Evolutionary conservation across 2,329 filamentous ascomycete genomes (phyloP).

Genomic region (Colletotrichum nymphaeae): DNA sequence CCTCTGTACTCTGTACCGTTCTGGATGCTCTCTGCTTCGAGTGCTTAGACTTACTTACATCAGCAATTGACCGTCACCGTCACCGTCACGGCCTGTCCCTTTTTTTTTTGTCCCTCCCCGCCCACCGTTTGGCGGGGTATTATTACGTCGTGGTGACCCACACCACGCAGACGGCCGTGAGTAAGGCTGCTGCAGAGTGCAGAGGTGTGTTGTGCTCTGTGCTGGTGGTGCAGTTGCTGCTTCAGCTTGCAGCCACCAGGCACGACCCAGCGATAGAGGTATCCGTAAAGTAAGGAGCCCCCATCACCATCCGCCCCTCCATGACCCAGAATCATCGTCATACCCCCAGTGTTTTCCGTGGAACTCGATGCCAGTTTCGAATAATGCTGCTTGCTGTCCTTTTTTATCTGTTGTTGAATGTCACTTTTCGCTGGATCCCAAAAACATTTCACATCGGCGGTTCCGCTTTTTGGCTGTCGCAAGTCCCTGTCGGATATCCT

Average conservation of each 20-base stretch:
- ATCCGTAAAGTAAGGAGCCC: neutral
- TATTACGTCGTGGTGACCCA: neutral
- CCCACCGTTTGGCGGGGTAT: slow-evolving; percentile 21
- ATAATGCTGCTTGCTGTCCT: neutral
- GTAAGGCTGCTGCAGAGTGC: neutral
- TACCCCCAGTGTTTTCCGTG: slow-evolving; percentile 29
- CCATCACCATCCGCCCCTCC: slow-evolving; percentile 24
- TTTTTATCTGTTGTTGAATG: neutral
- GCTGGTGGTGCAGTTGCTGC: neutral
- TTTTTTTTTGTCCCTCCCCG: neutral
- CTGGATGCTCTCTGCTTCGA: neutral
- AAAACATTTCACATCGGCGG: neutral
- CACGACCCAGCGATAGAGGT: neutral
- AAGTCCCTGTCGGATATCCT: slow-evolving; percentile 9
- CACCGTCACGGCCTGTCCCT: neutral
- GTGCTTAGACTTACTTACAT: neutral
- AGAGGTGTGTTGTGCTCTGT: neutral
- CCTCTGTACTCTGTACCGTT: neutral
- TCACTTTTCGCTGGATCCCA: neutral
- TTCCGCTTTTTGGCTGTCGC: neutral
- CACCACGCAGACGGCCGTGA: neutral
- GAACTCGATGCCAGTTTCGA: neutral
- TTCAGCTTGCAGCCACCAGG: neutral
- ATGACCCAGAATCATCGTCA: slow-evolving; percentile 34
- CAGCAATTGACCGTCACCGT: neutral